These are phyloP conservation scores for Boletus sp. DNA, from an alignment of 768 basidiomycete species.

Conservation along the genomic window DNA sequence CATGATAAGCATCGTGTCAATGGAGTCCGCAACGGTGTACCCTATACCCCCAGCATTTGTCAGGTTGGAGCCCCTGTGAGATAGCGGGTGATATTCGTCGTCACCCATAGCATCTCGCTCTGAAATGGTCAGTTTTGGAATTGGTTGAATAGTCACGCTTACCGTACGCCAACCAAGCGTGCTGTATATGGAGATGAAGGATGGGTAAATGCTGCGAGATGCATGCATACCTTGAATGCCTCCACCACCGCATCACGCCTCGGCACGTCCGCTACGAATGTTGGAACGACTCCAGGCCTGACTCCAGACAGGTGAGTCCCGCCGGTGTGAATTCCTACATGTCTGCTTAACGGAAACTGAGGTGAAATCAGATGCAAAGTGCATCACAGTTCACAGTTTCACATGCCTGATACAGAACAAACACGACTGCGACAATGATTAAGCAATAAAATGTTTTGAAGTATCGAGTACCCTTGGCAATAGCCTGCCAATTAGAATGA, in stretches of 20 bases:
- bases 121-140: constrained; percentile 32
- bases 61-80: constrained; percentile 71
- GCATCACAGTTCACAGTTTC: not conserved
- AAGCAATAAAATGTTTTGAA: constrained; percentile 12
- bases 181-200: constrained; percentile 42
- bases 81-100: constrained; percentile 91
- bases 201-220: not conserved
- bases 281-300: constrained; percentile 14
- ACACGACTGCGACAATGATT: constrained; percentile 5
- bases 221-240: constrained; percentile 68
- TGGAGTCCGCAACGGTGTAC: constrained; percentile 83
- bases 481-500: constrained; percentile 4
- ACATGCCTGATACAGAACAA: constrained; percentile 23
- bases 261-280: constrained; percentile 51
- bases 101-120: constrained; percentile 88
- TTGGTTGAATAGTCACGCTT: constrained; percentile 16
- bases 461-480: not conserved
- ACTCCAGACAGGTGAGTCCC: constrained; percentile 18
- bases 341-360: constrained; percentile 19
- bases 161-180: constrained; percentile 89
- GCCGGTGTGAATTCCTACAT: constrained; percentile 1
- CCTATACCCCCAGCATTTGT: constrained; percentile 79
- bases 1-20: constrained; percentile 88
- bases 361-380: not conserved
- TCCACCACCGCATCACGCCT: constrained; percentile 70